phyloP scores from a whole-genome alignment of 179 eudicot genomes.

The Actinidia chinensis region DNA sequence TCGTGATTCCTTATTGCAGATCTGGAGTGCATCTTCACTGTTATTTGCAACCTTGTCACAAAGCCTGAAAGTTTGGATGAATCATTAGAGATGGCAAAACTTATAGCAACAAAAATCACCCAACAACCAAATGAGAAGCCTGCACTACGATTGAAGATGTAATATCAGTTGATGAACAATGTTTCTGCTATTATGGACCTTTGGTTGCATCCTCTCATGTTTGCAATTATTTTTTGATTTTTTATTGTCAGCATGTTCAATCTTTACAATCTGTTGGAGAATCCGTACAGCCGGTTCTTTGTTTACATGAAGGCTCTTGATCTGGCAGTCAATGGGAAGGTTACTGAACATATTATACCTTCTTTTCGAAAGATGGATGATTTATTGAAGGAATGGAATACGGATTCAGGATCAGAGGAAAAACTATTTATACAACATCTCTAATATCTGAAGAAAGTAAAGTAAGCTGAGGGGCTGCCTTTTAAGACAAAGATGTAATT shows the following conservation, averaged over 20 bases:
- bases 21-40: conserved; percentile 82
- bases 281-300: conserved; percentile 64
- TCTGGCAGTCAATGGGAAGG: conserved; percentile 67
- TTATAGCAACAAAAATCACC: conserved; percentile 57
- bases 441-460: conserved; percentile 74
- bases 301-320: conserved; percentile 89
- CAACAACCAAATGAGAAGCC: conserved; percentile 89
- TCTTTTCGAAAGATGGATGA: conserved; percentile 74
- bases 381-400: conserved; percentile 87
- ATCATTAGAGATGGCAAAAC: conserved; percentile 78
- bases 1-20: conserved; percentile 40
- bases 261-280: conserved; percentile 81
- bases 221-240: neutral
- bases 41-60: conserved; percentile 77
- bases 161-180: conserved; percentile 8
- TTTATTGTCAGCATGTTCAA: conserved; percentile 66
- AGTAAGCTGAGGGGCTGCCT: neutral
- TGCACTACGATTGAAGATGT: conserved; percentile 80
- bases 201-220: conserved; percentile 9
- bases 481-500: neutral
- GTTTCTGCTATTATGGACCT: neutral
- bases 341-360: conserved; percentile 66
- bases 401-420: conserved; percentile 75
- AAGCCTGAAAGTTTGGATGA: conserved; percentile 68
- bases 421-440: conserved; percentile 59